phyloP scores from a whole-genome alignment of 2,329 filamentous ascomycete species.

The Hypoxylon sp. region DNA sequence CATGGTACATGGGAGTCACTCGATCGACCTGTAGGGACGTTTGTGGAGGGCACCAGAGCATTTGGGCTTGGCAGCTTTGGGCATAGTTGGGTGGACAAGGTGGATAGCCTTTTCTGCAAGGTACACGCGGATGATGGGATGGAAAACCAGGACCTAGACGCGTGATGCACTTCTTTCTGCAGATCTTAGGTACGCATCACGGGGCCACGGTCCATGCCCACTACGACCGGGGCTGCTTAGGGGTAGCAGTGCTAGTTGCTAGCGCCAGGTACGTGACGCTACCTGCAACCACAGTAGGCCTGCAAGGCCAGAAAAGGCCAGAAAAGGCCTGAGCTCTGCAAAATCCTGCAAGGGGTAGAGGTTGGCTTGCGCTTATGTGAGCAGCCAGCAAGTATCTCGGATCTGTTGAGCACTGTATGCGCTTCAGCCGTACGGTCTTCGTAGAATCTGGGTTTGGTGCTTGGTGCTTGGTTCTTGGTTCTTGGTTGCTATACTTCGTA shows the following conservation, averaged over 20 bases:
- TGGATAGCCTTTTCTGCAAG: slow-evolving; percentile 41
- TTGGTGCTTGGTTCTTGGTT: slow-evolving; percentile 2
- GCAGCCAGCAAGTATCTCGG: slow-evolving; percentile 10
- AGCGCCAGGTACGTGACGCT: slow-evolving; percentile 27
- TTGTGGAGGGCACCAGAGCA: slow-evolving; percentile 38
- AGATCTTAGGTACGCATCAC: slow-evolving; percentile 22
- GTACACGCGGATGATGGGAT: slow-evolving; percentile 35
- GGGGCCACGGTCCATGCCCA: slow-evolving; percentile 2
- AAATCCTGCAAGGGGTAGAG: slow-evolving; percentile 30
- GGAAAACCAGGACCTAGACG: slow-evolving; percentile 29
- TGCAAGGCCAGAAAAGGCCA: slow-evolving; percentile 12
- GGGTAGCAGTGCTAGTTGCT: slow-evolving; percentile 37
- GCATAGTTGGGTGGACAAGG: slow-evolving; percentile 10
- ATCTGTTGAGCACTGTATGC: slow-evolving; percentile 21
- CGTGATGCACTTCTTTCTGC: slow-evolving; percentile 38
- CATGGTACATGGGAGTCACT: slow-evolving; percentile 30
- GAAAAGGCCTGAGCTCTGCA: not conserved
- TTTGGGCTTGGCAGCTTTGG: not conserved
- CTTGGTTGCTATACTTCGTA: slow-evolving; percentile 5
- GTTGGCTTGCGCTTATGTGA: slow-evolving; percentile 31
- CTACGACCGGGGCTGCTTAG: slow-evolving; percentile 23
- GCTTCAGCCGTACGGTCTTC: slow-evolving; percentile 13
- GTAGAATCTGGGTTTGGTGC: slow-evolving; percentile 8
- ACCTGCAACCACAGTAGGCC: too few relatives aligned
- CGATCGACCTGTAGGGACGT: slow-evolving; percentile 41